Conservation (phyloP, 257 asterid genomes). For the Rauvolfia tetraphylla region DNA sequence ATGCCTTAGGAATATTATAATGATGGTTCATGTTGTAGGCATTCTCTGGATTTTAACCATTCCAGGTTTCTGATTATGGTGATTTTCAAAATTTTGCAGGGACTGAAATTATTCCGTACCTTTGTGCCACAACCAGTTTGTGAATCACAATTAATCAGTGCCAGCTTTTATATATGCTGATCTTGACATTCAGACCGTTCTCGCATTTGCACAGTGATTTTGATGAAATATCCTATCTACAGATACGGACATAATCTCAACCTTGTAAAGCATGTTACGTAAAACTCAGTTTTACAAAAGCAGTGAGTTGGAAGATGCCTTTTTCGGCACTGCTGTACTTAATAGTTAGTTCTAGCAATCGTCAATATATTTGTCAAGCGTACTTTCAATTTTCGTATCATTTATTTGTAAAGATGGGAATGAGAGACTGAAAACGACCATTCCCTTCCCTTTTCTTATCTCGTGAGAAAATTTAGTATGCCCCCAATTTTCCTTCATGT, state of each 20-base stretch:
- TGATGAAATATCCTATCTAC: background rate
- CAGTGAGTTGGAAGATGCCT: conserved; percentile 3
- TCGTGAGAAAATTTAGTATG: background rate
- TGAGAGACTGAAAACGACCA: background rate
- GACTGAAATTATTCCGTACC: too few relatives aligned
- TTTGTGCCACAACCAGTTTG: background rate
- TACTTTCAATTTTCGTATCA: background rate
- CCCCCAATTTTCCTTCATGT: background rate
- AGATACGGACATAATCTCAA: background rate
- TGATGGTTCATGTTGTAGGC: background rate
- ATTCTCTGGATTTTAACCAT: background rate
- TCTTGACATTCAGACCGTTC: background rate
- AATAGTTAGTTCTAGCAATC: conserved; percentile 6
- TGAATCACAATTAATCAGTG: background rate
- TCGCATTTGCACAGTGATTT: background rate
- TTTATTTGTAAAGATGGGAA: background rate
- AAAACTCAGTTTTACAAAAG: background rate
- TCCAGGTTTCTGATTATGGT: background rate
- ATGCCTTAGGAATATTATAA: background rate
- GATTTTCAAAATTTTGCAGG: background rate
- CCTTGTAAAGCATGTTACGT: conserved; percentile 3
- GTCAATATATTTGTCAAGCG: background rate
- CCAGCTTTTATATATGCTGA: background rate
- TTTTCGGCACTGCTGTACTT: conserved; percentile 8
- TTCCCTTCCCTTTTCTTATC: background rate